Base-by-base conservation (phyloP, 2,329 filamentous ascomycete genomes). In the Scedosporium apiospermum region DNA sequence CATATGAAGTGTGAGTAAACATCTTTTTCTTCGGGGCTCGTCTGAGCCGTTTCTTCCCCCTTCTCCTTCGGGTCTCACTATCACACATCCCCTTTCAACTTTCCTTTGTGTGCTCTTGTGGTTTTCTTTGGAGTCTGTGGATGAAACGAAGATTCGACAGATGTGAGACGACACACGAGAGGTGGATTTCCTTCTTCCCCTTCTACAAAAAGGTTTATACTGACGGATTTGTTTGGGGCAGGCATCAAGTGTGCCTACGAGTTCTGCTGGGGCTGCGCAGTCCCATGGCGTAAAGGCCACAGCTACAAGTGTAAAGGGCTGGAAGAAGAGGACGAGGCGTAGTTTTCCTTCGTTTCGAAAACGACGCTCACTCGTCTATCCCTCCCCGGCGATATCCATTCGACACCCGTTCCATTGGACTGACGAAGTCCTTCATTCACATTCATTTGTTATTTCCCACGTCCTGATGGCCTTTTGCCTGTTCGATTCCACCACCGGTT, bases 1-100 rank as follows among this genome's bases (percentile, higher is more conserved):
- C 74, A 77, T 57, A 77, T 78, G 73, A 75, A 69, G 60, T 78
- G 76, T 78, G 74, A 72, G 75, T 70, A 63, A 3, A 38, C 44
- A 57, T 61, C 46, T 60, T 60, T 61, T 55, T 58, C 41, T 64
- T 51, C 41, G 18, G 16, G 55, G 14, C 30, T 53, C 58, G 42
- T 61, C 63, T 64, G 64, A 57, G 51, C 51, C 4, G 23, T 57
- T 3, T 38, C 34, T 58, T 18, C 16, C 34, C 6, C 18, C 55
- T 65, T 60, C 42, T 16, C 51, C 18, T 55, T 55, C 21, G 44
- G 3, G 9, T 23, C 44, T 14, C 34, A 38, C 34, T 12, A 38
- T 38, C 34, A 38, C 34, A 38, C 34, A 38, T 38, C 10, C 34
- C 34, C 34, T 38, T 49, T 49, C 44, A 49, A 14, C 16, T 21